phyloP scores from a whole-genome alignment of 176 grass and related monocot species.

The Secale cereale region DNA sequence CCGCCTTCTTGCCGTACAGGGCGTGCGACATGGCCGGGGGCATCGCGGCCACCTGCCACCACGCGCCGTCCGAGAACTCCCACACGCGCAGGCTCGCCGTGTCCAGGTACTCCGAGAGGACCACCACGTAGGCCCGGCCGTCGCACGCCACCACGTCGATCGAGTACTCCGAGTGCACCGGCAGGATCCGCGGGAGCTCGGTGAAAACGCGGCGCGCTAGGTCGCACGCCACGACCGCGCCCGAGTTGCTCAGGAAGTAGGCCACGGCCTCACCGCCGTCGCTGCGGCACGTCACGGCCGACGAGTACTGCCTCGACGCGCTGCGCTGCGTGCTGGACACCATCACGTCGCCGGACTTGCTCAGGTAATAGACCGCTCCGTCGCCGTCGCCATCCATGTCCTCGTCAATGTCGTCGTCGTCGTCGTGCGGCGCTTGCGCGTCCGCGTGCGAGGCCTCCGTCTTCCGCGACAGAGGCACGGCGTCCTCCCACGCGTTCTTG shows the following conservation, averaged over 20 bases:
- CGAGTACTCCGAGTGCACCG: constrained; percentile 64
- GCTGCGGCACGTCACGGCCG: constrained; percentile 30
- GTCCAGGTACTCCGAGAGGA: constrained; percentile 84
- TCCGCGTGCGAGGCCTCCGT: constrained; percentile 1
- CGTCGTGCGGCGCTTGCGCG: background rate
- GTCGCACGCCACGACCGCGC: constrained; percentile 64
- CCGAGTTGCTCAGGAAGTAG: constrained; percentile 69
- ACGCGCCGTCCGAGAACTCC: constrained; percentile 46
- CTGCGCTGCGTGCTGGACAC: constrained; percentile 68
- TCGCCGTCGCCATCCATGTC: constrained; percentile 34
- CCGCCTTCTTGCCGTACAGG: constrained; percentile 60
- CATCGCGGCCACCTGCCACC: constrained; percentile 83
- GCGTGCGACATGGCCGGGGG: constrained; percentile 73
- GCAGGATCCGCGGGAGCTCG: constrained; percentile 68
- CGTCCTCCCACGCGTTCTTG: constrained; percentile 43
- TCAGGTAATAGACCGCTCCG: constrained; percentile 70
- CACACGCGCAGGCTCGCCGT: constrained; percentile 71
- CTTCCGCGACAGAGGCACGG: constrained; percentile 38
- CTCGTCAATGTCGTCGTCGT: constrained; percentile 36
- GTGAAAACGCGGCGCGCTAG: constrained; percentile 39
- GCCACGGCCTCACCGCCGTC: constrained; percentile 37
- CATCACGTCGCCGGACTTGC: constrained; percentile 79
- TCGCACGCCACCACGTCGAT: constrained; percentile 73
- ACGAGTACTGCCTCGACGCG: constrained; percentile 63
- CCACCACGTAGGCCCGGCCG: constrained; percentile 45